phyloP scores from a whole-genome alignment of 495 filamentous ascomycete genomes.

The Penicillium pancosmium region DNA sequence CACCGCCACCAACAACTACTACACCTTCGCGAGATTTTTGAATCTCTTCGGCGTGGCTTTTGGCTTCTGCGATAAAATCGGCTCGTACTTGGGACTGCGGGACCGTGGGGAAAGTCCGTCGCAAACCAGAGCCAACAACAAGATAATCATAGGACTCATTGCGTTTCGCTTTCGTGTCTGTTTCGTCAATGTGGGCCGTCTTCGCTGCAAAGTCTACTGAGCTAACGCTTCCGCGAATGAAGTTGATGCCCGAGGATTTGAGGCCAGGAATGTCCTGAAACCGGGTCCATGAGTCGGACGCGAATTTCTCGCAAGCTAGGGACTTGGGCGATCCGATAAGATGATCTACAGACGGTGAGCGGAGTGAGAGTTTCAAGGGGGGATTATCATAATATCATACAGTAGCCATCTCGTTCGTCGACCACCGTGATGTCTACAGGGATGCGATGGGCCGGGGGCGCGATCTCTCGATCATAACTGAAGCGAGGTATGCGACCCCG shows the following conservation, averaged over 20 bases:
- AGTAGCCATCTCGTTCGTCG: conserved; percentile 72
- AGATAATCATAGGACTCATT: conserved; percentile 64
- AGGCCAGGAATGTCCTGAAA: conserved; percentile 63
- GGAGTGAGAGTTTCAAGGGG: no score
- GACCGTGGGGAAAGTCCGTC: conserved; percentile 63
- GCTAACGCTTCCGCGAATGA: conserved; percentile 59
- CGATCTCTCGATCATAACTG: conserved; percentile 29
- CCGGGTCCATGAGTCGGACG: conserved; percentile 61
- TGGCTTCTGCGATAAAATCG: conserved; percentile 60
- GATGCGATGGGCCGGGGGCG: conserved; percentile 37
- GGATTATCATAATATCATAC: conserved; percentile 38
- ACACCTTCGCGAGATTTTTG: conserved; percentile 47
- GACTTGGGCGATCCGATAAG: conserved; percentile 67
- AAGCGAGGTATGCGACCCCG: conserved; percentile 45
- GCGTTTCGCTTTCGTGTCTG: conserved; percentile 18
- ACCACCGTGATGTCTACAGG: conserved; percentile 66
- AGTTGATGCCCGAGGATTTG: conserved; percentile 49
- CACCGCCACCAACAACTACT: conserved; percentile 59
- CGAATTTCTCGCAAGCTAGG: conserved; percentile 56
- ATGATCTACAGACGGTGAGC: conserved; percentile 43
- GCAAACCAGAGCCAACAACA: conserved; percentile 61
- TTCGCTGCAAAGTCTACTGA: conserved; percentile 55
- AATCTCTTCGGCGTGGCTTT: conserved; percentile 27
- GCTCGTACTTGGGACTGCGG: conserved; percentile 56
- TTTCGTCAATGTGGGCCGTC: conserved; percentile 48